A percentile compares a stretch with the other conserved stretches of the same genome.
Evolutionary conservation across 2,329 filamentous ascomycete genomes (phyloP).

Genomic region (Dactylellina parvicollis): DNA sequence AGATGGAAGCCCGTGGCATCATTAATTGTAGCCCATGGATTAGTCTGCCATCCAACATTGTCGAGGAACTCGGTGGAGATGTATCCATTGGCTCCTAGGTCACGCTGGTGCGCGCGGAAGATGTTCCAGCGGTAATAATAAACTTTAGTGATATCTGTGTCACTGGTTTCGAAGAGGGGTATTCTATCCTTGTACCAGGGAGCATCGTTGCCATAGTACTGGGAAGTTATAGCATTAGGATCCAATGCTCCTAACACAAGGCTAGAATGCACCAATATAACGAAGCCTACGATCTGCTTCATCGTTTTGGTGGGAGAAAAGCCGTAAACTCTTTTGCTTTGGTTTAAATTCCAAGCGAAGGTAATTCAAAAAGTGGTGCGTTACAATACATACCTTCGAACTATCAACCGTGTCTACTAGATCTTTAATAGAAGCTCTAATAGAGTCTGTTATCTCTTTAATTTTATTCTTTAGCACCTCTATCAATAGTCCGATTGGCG

Average conservation of each 20-base stretch:
- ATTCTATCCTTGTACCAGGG: constrained; percentile 62
- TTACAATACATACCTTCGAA: too few species aligned
- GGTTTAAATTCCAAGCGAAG: too few species aligned
- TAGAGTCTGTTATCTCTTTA: too few species aligned
- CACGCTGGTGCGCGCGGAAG: constrained; percentile 63
- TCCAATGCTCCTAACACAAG: neutral
- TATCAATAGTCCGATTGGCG: neutral
- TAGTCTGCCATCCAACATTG: constrained; percentile 63
- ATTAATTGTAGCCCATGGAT: constrained; percentile 63
- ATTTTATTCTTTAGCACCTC: too few species aligned
- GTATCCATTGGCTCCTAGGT: constrained; percentile 62
- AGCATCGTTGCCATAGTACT: constrained; percentile 62
- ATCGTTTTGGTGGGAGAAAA: neutral
- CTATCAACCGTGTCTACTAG: too few species aligned
- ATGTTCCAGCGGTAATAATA: constrained; percentile 65
- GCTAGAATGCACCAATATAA: neutral
- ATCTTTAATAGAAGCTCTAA: too few species aligned
- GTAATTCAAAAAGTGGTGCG: too few species aligned
- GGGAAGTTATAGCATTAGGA: neutral
- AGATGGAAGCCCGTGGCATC: constrained; percentile 64
- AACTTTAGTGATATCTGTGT: constrained; percentile 61
- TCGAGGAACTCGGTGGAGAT: constrained; percentile 65
- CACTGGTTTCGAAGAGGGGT: constrained; percentile 62
- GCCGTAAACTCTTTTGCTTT: neutral
- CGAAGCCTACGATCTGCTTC: neutral